Evolutionary conservation across 495 filamentous ascomycete genomes (phyloP), one percentile per base, ranked within the genome.

Genomic region (Aspergillus taichungensis): DNA sequence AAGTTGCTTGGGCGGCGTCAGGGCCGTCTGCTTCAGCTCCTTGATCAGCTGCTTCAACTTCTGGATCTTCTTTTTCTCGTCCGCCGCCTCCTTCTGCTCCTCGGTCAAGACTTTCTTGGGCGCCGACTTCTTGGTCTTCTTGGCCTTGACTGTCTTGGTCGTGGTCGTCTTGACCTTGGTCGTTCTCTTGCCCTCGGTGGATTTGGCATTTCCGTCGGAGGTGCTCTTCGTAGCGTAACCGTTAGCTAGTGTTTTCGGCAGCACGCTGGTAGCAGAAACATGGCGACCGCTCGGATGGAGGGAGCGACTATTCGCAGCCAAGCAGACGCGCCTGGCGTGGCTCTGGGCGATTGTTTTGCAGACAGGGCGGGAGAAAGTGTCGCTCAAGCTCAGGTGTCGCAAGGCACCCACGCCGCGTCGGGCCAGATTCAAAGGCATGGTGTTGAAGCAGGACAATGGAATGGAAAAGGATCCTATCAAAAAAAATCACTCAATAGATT

Each of bases 381-480:
- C 41, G 46, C 42, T 50, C 45, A 60, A 36, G 31, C 52, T 54
- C 36, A 67, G 53, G 44, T 53, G 57, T 33, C 55, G 60, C 33
- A 67, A 52, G 34, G 59, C 44, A 47, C 54, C 49, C 38, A 47
- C 48, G 35, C 59, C 56, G 27, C 62, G 59, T 40, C 48, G 52
- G 37, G 52, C 59, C 28, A 56, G 45, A 44, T 61, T 61, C 14
- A 58, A 50, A 62, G 60, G 43, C 65, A 71, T 71, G 13, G 40
- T 24, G 27, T 30, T 30, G n/a, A 50, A 34, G n/a, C 31, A 40
- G 39, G 13, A 8, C 9, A n/a, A 9, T 30, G 18, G 46, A 1
- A 10, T 9, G 34, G 28, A 12, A 43, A 14, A 14, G n/a, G 36
- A 42, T 35, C 12, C 24, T 4, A 8, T 18, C 29, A 36, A 13